Evolutionary conservation across 306 rosid genomes (phyloP), one percentile per base, ranked within the genome.

Genomic region (Trifolium pratense): DNA sequence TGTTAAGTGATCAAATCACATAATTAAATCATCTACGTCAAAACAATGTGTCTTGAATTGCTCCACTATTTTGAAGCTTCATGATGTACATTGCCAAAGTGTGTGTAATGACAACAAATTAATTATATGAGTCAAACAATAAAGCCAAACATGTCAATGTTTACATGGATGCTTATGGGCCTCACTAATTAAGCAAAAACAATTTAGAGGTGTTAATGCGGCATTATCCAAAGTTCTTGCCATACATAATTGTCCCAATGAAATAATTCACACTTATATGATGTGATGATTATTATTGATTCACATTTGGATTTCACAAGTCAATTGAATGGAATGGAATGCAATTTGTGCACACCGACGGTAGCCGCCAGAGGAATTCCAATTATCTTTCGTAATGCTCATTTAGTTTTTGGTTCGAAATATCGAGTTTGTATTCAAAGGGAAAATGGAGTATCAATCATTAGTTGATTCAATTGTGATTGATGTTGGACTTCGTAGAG

Each of bases 141-240:
- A 48, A 73, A 21, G 61, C 37, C 15, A 68, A 75, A 52, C 20
- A 51, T 32, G 75, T 63, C 80, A 70, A 43, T 68, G 31, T 68
- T 79, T 32, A 73, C 59, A 65, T 62, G 74, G 45, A 63, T 69
- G 62, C 40, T 63, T 23, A 68, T 75, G 31, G 45, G 7, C 48
- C 66, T 18, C 40, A 26, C 81, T 26, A 39, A 21, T 20, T 55
- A 71, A 71, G 29, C 62, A 45, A 34, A 21, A 8, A n/a, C 17
- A 31, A 29, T 29, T 75, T 78, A 63, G 36, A 75, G 59, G 62
- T 72, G 66, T 62, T 63, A 75, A 78, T 60, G 56, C 26, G 39
- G 25, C 78, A 67, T 70, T 78, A 64, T 82, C 73, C 46, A 63
- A 80, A 60, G 77, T 75, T 78, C 61, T 61, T 31, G 31, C 64